Evolutionary conservation across 257 asterid species (phyloP), one percentile per base, ranked within the genome.

Genomic region (Capsicum baccatum): DNA sequence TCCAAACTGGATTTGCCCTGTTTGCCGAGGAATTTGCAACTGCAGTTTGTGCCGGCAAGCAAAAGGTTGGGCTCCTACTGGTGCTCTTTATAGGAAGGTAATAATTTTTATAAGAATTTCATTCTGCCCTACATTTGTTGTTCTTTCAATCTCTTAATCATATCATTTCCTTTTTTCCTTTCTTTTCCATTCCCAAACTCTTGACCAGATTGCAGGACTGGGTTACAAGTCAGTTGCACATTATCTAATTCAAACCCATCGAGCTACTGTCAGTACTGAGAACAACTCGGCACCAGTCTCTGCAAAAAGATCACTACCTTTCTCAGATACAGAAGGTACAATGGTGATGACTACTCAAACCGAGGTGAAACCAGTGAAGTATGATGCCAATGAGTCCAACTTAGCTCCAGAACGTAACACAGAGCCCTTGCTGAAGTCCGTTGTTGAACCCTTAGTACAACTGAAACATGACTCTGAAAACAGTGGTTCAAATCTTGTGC

Each of bases 51-150:
- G 99, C 91, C 86, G 99, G 89, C 96, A 93, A 85, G 96, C 97
- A 37, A 97, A 97, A 90, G 98, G 99, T 84, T 97, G 98, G 98
- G 89, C 95, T 88, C 91, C 99, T 13, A 97, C 99, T 14, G 99
- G 98, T 62, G 0, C 85, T 26, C 91, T 97, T 83, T 97, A 95
- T 91, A 90, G 89, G 87, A 97, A 94, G 97, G 99, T 95, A 83
- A 54, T 26, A 26, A 12, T 79, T n/a, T 58, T 47, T 44, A 26
- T 21, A 68, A 54, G 35, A 60, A 79, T 55, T n/a, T 35, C 73
- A 79, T 8, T 33, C 59, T 12, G 16, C 68, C 39, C 42, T 37
- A 26, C 63, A 14, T 37, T 52, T 78, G 15, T 13, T 52, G 48
- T 54, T 78, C 58, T 21, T 79, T 67, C 44, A 1, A 15, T 56